phyloP scores from a whole-genome alignment of 352 stramenopile genomes.

The Globisporangium barbulae region DNA sequence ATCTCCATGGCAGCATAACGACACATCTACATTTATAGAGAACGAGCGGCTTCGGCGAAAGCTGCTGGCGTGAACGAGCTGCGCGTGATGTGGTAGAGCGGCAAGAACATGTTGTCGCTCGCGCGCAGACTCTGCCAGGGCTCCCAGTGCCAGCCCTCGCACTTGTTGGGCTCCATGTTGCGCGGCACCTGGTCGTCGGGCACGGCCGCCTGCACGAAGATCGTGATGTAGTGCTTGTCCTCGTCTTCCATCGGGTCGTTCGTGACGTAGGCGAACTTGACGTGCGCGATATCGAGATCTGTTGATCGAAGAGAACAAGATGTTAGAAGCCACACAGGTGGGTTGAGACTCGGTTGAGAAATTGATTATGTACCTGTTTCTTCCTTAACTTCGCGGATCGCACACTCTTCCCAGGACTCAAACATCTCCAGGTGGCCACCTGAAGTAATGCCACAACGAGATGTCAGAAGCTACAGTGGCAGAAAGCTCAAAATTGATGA shows the following conservation, averaged over 20 bases:
- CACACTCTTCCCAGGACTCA: conserved; percentile 77
- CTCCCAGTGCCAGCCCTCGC: conserved; percentile 72
- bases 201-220: conserved; percentile 74
- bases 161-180: conserved; percentile 86
- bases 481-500: background rate
- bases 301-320: background rate
- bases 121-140: conserved; percentile 44
- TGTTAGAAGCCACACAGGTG: background rate
- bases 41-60: conserved; percentile 1
- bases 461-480: background rate
- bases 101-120: conserved; percentile 73
- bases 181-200: conserved; percentile 38
- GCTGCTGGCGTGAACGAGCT: conserved; percentile 45
- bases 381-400: conserved; percentile 78
- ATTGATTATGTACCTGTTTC: conserved; percentile 47
- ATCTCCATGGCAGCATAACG: too few species aligned
- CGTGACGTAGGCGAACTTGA: conserved; percentile 67
- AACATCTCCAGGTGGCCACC: conserved; percentile 83
- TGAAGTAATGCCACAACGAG: background rate
- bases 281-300: conserved; percentile 59
- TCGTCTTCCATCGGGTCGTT: conserved; percentile 84
- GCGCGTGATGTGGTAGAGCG: conserved; percentile 61
- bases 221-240: conserved; percentile 85
- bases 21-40: background rate
- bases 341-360: background rate